Base-by-base conservation (phyloP, 1,284 basidiomycete genomes). In the Austroboletus rostrupii region DNA sequence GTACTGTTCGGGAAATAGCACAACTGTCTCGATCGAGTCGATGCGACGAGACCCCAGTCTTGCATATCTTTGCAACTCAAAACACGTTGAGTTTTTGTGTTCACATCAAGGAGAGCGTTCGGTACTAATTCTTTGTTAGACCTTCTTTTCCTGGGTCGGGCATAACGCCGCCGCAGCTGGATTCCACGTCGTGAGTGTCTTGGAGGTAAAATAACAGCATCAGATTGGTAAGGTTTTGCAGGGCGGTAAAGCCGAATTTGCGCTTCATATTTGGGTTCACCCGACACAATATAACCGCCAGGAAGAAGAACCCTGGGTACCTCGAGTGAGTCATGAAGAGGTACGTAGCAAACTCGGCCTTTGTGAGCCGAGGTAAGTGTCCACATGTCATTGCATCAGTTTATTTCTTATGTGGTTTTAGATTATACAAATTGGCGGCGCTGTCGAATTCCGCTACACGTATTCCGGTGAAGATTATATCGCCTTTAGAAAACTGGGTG, bases 401-500 rank as follows among this genome's bases (percentile, higher is more conserved):
- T 7, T 20, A 5, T 13, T 28, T 50, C 12, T 43, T 26, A 39
- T 23, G 8, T 20, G 6, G 29, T 6, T 56, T 32, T 32, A 83
- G 81, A 54, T 57, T 81, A 17, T 67, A 67, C 32, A 75, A 72
- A 50, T 54, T 83, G 3, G 65, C 66, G 20, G 58, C 66, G 16
- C 57, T 75, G 37, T 69, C 74, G 29, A 50, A 54, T 13, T 54
- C 69, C 37, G 65, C 67, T 17, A 50, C 61, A 23, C 72, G 72
- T 43, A 58, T 71, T 35, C 70, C 70, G 2, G 66, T 78, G 6
- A 65, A 62, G 39, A 67, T 70, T 33, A 61, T 67, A 17, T 49
- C 61, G 3, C 66, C 70, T 7, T 61, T 80, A 11, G 76, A 81
- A 37, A 72, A 79, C 20, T 85, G 83, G 83, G 75, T 79, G 0